Evolutionary conservation across 2,329 filamentous ascomycete genomes (phyloP), one percentile per base, ranked within the genome.

Genomic region (Macrophomina phaseolina): DNA sequence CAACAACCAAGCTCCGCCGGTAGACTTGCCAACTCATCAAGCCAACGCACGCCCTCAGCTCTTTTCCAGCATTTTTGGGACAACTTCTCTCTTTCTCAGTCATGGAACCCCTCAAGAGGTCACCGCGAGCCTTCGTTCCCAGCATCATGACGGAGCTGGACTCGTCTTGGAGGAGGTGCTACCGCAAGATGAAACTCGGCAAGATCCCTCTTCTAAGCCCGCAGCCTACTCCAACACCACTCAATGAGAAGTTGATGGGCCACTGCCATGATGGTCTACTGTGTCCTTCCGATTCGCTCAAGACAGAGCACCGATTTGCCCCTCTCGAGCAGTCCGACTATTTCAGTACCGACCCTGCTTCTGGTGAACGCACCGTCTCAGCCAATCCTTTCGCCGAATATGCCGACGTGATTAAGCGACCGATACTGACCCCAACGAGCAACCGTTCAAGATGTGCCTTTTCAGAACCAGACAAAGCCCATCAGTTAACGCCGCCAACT

Each of bases 61-160:
- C 42, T 16, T 45, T 9, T n/a, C 16, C 42, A 3, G 3, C 38
- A 8, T 23, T 32, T 34, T 40, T 18, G 14, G 6, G 49, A 64
- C 16, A 32, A 23, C 30, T 14, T 11, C 16, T 18, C 6, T 34
- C 46, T 11, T 36, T 40, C 5, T 30, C 42, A 16, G 18, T 9
- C 46, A 64, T 64, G 61, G 61, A 64, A 5, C 61, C 61, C 40
- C 14, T n/a, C 30, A 64, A 64, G 30, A 32, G 23, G 32, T 53
- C 49, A 45, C 61, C 48, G 3, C 34, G 36, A 36, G 53, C 40
- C 36, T 64, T 64, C 61, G 38, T 62, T 28, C 58, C 49, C 14
- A 38, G 61, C 38, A 45, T 52, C 11, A 32, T 64, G 14, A 45
- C 36, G 18, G 49, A 53, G n/a, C 48, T 16, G 16, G 61, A 64